Base-by-base conservation (phyloP, 768 basidiomycete genomes). In the Boletus rex-veris region DNA sequence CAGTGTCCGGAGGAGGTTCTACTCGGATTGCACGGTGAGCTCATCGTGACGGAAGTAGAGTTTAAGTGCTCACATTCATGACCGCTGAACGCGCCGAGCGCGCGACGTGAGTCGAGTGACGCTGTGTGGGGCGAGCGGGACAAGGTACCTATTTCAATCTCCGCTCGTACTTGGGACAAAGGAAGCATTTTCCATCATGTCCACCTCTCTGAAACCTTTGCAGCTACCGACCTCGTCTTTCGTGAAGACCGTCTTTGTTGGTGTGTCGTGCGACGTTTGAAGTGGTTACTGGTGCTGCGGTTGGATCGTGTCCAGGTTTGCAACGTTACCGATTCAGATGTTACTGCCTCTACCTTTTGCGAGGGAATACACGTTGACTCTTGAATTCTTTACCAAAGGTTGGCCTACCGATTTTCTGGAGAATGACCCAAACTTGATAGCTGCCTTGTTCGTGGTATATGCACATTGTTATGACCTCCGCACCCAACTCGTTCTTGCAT, bases 1-100 rank as follows among this genome's bases (percentile, higher is more conserved):
- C 67, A 97, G 81, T 49, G 90, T 90, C 75, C 88, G 82, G 45
- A 96, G 80, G 70, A 97, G 87, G 75, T 96, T 92, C 94, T 96
- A 55, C 10, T 6, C 35, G 33, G 14, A 46, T 6, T 26, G 31
- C 3, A 53, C 39, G 46, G 53, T 58, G 35, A 55, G 60, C 40
- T 46, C 24, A 31, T 40, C 2, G 42, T 30, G 5, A 14, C 4
- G 0, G 9, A 14, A 0, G 41, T 24, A 2, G 16, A 4, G 10
- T 21, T 8, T 16, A 14, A 19, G n/a, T 26, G 37, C 61, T 41
- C 35, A 66, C 66, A 46, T 67, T 67, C 65, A 67, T 67, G 55
- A 45, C 33, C 57, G 44, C 45, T 63, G 58, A 55, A 61, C 66
- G 66, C 65, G 66, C 65, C 48, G 40, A 54, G 66, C 65, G 65